These are phyloP conservation scores for Cicer cuneatum DNA, from an alignment of 306 rosid genomes.

Conservation along the genomic window DNA sequence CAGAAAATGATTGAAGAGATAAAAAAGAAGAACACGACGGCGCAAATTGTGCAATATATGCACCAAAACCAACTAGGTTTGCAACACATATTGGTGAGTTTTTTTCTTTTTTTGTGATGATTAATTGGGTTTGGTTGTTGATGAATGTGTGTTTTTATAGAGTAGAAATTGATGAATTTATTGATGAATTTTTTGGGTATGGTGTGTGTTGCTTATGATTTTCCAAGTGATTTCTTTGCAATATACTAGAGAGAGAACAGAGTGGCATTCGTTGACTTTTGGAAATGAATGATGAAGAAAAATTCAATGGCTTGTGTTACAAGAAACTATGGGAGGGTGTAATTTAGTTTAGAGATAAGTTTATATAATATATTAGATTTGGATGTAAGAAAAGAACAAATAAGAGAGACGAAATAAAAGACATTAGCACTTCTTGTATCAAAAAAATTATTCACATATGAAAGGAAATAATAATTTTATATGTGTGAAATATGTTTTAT, in stretches of 20 bases:
- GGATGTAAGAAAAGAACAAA: no score
- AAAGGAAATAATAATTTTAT: no score
- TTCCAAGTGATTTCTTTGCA: constrained; percentile 18
- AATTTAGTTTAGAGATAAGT: neutral
- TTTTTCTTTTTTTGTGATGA: neutral
- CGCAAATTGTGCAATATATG: constrained; percentile 2
- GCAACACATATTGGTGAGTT: neutral
- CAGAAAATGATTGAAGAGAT: neutral
- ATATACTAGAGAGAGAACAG: neutral
- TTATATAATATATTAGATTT: neutral
- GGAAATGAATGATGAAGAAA: neutral
- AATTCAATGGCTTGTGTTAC: neutral
- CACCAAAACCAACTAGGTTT: neutral
- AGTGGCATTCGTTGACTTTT: constrained; percentile 32
- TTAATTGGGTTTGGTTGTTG: neutral
- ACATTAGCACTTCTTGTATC: no score
- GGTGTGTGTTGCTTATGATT: neutral
- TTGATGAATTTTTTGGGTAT: neutral
- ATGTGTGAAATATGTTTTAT: no score
- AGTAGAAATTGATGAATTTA: neutral
- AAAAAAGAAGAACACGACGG: neutral
- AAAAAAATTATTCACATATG: no score
- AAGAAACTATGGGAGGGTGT: neutral
- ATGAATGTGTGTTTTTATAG: neutral
- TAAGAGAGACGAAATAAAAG: no score